phyloP scores from a whole-genome alignment of 495 filamentous ascomycete genomes.

The Friedmanniomyces endolithicus region DNA sequence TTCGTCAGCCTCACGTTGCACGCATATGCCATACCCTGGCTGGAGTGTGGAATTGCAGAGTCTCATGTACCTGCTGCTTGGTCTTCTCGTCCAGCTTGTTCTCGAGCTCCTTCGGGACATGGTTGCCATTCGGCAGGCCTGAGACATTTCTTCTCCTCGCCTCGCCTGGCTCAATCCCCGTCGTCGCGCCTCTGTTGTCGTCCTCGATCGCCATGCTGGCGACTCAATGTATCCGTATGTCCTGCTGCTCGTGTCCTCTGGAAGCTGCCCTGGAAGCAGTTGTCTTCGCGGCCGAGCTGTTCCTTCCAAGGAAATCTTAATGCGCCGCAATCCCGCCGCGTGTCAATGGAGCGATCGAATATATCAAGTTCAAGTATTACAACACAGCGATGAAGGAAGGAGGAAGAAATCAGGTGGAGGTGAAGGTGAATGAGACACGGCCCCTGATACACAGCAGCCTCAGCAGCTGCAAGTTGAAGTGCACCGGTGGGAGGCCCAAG shows the following conservation, averaged over 20 bases:
- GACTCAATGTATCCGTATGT: neutral
- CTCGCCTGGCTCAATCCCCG: constrained; percentile 59
- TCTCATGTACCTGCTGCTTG: constrained; percentile 43
- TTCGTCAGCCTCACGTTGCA: constrained; percentile 2
- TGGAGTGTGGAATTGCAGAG: neutral
- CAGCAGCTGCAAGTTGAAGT: neutral
- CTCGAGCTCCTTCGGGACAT: constrained; percentile 36
- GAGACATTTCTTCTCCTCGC: constrained; percentile 64
- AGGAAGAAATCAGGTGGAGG: neutral
- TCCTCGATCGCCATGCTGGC: constrained; percentile 23
- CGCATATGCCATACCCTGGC: too few species aligned
- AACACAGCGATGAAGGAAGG: neutral
- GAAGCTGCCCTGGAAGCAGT: neutral
- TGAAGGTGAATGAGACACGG: neutral
- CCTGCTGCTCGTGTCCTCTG: neutral
- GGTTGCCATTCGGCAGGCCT: constrained; percentile 32
- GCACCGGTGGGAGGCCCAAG: neutral
- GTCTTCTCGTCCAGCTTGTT: constrained; percentile 47
- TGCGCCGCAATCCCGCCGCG: neutral
- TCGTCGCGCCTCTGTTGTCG: constrained; percentile 34
- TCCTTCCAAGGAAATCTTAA: neutral
- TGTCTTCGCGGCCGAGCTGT: neutral
- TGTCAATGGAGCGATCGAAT: neutral
- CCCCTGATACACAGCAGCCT: neutral
- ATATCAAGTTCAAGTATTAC: neutral